Evolutionary conservation across 2,329 filamentous ascomycete species (phyloP).

Genomic region (Aspergillus eucalypticola): DNA sequence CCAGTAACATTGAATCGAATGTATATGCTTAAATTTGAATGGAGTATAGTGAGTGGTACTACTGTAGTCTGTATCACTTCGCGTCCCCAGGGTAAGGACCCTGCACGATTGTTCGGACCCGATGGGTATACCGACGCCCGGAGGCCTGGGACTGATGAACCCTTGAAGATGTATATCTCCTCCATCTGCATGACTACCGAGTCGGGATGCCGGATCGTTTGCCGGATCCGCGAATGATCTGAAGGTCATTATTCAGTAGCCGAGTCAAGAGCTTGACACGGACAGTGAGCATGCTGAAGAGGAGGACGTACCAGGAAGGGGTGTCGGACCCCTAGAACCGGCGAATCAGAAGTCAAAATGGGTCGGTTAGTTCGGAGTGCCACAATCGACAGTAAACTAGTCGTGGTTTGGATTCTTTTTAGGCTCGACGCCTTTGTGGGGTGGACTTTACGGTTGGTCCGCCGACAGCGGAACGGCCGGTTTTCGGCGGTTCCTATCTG

Average conservation of each 20-base stretch:
- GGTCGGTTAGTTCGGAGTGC: not conserved
- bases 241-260: not conserved
- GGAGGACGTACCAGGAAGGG: not conserved
- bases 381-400: not conserved
- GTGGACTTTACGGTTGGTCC: not conserved
- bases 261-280: not conserved
- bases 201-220: constrained; percentile 16
- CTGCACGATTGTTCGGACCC: not conserved
- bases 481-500: not conserved
- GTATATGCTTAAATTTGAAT: constrained; percentile 2
- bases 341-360: not conserved
- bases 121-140: not conserved
- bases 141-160: not conserved
- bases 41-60: not conserved
- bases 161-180: not conserved
- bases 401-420: not conserved
- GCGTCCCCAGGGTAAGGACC: not conserved
- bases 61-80: not conserved
- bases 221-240: not conserved
- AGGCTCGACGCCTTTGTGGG: not conserved
- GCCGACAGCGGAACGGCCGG: not conserved
- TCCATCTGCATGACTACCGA: constrained; percentile 11
- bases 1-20: not conserved
- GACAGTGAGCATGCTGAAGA: not conserved
- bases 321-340: not conserved